Evolutionary conservation across 2,329 filamentous ascomycete genomes (phyloP), one percentile per base, ranked within the genome.

Genomic region (Trichoderma sp.): DNA sequence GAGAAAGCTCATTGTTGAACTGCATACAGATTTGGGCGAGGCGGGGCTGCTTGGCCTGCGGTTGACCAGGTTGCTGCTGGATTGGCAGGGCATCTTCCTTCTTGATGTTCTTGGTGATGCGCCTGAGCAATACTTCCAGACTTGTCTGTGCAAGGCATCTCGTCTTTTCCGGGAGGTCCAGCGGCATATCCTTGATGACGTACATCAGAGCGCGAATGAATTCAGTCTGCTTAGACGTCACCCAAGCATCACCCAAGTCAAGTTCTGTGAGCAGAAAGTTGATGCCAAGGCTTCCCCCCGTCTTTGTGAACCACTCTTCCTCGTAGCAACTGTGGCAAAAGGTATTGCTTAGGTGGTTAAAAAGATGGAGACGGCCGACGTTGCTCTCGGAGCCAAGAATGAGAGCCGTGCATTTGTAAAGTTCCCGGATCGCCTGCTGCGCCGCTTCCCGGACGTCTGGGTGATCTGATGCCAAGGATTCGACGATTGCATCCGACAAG

Each of bases 301-400:
- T 93, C 82, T 99, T 99, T 67, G 95, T 95, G 79, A 97, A 99
- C 96, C 97, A 99, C 77, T 99, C 96, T 80, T 99, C 95, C 77
- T 96, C 94, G 77, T 98, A 95, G 80, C 96, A 99, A 75, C 93
- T 94, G 80, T 99, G 96, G 76, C 93, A 96, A 80, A 98, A 97
- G 0, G 91, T 91, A 73, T 90, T 92, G 51, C 92, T 91, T 6
- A 99, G 86, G 77, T 95, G 91, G 72, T 87, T 88, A 82, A 99
- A 99, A 81, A 99, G 93, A 0, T 92, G 90, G 9, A 99, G 86
- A 71, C 90, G 90, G 39, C 93, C 89, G 36, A 95, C 90, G 68
- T 92, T 88, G 26, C 87, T 87, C 51, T 91, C 85, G 1, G 89
- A 90, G 3, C 95, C 95, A 75, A 98, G 94, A 39, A 99, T 93